Percentiles rank a stretch among this genome's conserved stretches.
Conservation (phyloP, 129 eudicot genomes). For the Glebionis coronaria region DNA sequence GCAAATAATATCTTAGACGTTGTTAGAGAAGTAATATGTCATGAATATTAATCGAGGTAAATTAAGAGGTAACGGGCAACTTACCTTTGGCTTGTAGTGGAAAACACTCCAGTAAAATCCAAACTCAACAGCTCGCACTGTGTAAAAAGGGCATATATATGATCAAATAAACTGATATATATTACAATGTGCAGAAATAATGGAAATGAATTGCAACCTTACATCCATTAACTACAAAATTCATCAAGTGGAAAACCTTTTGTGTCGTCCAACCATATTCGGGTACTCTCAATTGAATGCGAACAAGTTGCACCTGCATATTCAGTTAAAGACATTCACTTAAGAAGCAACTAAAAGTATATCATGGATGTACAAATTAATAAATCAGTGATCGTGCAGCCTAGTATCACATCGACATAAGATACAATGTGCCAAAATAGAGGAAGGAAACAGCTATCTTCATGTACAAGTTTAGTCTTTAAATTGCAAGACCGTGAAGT, state of each 20-base stretch:
- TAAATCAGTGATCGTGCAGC: too few species aligned
- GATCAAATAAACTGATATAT: constrained; percentile 17
- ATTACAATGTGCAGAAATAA: constrained; percentile 1
- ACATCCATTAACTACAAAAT: constrained; percentile 69
- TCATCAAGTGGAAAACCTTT: constrained; percentile 71
- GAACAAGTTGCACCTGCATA: constrained; percentile 60
- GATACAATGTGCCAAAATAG: too few species aligned
- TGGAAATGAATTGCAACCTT: constrained; percentile 36
- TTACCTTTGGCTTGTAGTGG: constrained; percentile 43
- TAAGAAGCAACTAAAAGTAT: constrained; percentile 6
- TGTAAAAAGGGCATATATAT: constrained; percentile 2
- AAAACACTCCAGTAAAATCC: constrained; percentile 56
- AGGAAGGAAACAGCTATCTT: too few species aligned
- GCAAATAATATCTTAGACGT: neutral
- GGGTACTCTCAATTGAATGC: constrained; percentile 66
- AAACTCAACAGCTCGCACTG: constrained; percentile 65
- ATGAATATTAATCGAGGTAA: neutral
- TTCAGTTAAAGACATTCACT: neutral
- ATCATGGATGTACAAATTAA: neutral
- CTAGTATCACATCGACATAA: too few species aligned
- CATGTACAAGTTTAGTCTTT: too few species aligned
- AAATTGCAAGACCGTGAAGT: too few species aligned
- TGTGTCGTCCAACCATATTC: constrained; percentile 78
- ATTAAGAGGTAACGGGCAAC: constrained; percentile 17
- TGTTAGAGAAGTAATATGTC: neutral